Conservation (phyloP, 2,329 filamentous ascomycete species). For the Dendryphion nanum region DNA sequence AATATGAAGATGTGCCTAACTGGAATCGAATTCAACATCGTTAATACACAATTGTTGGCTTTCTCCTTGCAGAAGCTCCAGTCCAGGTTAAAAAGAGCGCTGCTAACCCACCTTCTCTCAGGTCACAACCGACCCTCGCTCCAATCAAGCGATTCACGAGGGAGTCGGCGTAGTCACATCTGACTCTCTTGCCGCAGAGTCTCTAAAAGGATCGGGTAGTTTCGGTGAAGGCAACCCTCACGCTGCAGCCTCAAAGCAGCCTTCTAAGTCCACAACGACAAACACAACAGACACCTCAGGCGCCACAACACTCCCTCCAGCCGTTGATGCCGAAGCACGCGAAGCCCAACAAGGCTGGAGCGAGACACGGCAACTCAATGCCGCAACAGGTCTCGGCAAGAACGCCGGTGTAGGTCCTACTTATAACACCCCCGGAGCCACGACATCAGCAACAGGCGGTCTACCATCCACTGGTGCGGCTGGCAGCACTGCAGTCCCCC, state of each 20-base stretch:
- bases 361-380: conserved; percentile 42
- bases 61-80: no score
- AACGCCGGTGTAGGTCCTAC: conserved; percentile 36
- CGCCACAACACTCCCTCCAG: conserved; percentile 51
- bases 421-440: conserved; percentile 13
- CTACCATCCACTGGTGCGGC: conserved; percentile 36
- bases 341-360: conserved; percentile 41
- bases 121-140: conserved; percentile 50
- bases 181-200: conserved; percentile 77
- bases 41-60: no score
- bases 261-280: conserved; percentile 54
- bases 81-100: no score
- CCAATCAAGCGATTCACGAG: conserved; percentile 57
- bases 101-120: conserved; percentile 16
- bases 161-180: conserved; percentile 61
- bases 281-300: conserved; percentile 57
- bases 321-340: conserved; percentile 46
- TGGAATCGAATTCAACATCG: no score
- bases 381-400: conserved; percentile 38
- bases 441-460: conserved; percentile 34
- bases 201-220: conserved; percentile 58
- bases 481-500: conserved; percentile 27
- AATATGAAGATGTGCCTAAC: no score
- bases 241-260: conserved; percentile 50
- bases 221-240: conserved; percentile 61